These are phyloP conservation scores for Vachellia collinsii DNA, from an alignment of 306 rosid species.

Conservation along the genomic window DNA sequence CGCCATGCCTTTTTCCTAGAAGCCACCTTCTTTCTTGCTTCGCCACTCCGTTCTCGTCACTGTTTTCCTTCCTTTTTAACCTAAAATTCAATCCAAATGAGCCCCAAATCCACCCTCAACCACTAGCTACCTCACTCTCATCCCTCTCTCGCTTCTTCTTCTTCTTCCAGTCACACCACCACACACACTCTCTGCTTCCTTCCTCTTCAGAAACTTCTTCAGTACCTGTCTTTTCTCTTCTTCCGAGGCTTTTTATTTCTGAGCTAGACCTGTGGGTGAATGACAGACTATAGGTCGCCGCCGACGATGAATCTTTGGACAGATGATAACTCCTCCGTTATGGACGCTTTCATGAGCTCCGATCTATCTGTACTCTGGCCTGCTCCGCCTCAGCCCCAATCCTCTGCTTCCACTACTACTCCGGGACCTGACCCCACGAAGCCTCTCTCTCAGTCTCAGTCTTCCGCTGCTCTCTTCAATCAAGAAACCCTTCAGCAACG, in stretches of 20 bases:
- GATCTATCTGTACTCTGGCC: conserved; percentile 76
- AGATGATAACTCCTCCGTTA: conserved; percentile 83
- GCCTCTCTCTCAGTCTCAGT: conserved; percentile 34
- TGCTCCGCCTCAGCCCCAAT: conserved; percentile 34
- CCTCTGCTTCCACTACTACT: conserved; percentile 60
- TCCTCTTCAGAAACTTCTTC: not conserved
- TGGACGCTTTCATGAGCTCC: conserved; percentile 86
- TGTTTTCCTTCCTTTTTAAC: not conserved
- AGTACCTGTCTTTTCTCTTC: not conserved
- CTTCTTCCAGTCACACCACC: not conserved
- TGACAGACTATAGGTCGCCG: conserved; percentile 62
- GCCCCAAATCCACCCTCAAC: conserved; percentile 34
- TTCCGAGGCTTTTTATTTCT: not conserved
- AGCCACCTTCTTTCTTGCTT: conserved; percentile 29
- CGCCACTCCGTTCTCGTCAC: not conserved
- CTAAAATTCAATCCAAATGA: conserved; percentile 41
- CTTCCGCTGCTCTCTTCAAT: conserved; percentile 44
- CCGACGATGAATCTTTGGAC: conserved; percentile 86
- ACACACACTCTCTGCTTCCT: not conserved
- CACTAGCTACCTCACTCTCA: not conserved
- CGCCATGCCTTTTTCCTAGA: conserved; percentile 43
- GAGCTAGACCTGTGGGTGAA: conserved; percentile 27
- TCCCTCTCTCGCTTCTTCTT: not conserved
- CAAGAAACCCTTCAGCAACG: conserved; percentile 73
- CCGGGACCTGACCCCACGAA: conserved; percentile 39